A percentile compares a stretch with the other conserved stretches of the same genome.
These are phyloP conservation scores for Clohesyomyces aquaticus DNA, from an alignment of 495 filamentous ascomycete species.

Conservation along the genomic window DNA sequence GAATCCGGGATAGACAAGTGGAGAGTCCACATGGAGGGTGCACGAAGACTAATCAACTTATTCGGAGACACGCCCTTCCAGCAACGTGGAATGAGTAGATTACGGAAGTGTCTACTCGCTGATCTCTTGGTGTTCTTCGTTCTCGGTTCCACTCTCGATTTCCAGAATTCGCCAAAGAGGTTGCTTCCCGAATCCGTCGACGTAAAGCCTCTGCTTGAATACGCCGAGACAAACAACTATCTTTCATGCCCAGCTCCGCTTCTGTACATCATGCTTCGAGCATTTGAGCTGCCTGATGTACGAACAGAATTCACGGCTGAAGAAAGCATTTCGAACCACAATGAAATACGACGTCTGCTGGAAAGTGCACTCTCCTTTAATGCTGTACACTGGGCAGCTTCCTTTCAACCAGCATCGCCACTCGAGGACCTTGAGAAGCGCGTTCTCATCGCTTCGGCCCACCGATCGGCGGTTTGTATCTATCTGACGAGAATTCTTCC, in stretches of 20 bases:
- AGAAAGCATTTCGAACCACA: background rate
- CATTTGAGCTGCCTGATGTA: slow-evolving; percentile 21
- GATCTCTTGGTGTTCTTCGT: slow-evolving; percentile 38
- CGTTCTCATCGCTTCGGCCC: slow-evolving; percentile 31
- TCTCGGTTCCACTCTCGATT: slow-evolving; percentile 32
- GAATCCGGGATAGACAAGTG: slow-evolving; percentile 38
- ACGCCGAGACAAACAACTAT: slow-evolving; percentile 39
- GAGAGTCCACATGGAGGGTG: slow-evolving; percentile 35
- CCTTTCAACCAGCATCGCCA: slow-evolving; percentile 24
- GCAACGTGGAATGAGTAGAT: slow-evolving; percentile 20
- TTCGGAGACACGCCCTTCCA: slow-evolving; percentile 13
- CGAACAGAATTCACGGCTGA: background rate
- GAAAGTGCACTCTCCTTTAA: slow-evolving; percentile 23
- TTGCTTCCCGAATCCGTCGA: slow-evolving; percentile 22
- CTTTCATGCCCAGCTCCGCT: slow-evolving; percentile 35
- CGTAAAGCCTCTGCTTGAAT: slow-evolving; percentile 25
- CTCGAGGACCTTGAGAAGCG: slow-evolving; percentile 32
- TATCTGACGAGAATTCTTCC: slow-evolving; percentile 28
- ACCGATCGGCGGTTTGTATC: slow-evolving; percentile 34
- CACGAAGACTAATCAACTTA: slow-evolving; percentile 23
- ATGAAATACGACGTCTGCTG: slow-evolving; percentile 12
- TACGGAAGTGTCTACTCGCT: slow-evolving; percentile 26
- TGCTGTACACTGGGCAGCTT: slow-evolving; percentile 20
- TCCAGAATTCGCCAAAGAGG: slow-evolving; percentile 6
- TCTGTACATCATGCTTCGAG: slow-evolving; percentile 33